Percentiles rank a stretch among this genome's conserved stretches.
phyloP scores from a whole-genome alignment of 768 basidiomycete genomes.

The Hypsizygus marmoreus region DNA sequence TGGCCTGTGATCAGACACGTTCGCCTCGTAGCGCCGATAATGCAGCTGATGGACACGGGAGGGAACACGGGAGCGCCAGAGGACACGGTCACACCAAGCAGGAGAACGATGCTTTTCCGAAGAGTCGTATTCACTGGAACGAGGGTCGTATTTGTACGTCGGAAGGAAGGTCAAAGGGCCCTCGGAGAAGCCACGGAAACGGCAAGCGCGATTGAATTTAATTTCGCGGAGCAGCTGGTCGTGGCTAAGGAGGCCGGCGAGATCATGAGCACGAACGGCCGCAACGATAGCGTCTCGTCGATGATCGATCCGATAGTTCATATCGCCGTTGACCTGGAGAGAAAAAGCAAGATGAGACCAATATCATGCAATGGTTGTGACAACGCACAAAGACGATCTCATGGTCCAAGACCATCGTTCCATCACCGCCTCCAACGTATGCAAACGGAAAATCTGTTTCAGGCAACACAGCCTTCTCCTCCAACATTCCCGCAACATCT shows the following conservation, averaged over 20 bases:
- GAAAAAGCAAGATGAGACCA: background rate
- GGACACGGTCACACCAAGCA: constrained; percentile 95
- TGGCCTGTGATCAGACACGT: constrained; percentile 90
- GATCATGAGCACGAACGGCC: constrained; percentile 67
- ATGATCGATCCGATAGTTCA: constrained; percentile 97
- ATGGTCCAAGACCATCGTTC: constrained; percentile 91
- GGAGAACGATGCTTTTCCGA: constrained; percentile 88
- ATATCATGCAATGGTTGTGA: background rate
- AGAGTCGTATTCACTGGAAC: constrained; percentile 78
- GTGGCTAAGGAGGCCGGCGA: constrained; percentile 62
- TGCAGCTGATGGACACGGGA: constrained; percentile 63
- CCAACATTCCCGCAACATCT: constrained; percentile 85
- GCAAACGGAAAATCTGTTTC: constrained; percentile 57
- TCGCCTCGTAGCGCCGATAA: constrained; percentile 83
- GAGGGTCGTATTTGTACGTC: constrained; percentile 93
- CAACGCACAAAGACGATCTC: constrained; percentile 84
- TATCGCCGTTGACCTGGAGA: constrained; percentile 80
- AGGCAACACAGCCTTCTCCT: constrained; percentile 73
- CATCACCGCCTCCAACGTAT: constrained; percentile 90
- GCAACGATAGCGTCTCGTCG: constrained; percentile 81
- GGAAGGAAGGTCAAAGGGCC: constrained; percentile 82
- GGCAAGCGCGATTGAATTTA: constrained; percentile 83
- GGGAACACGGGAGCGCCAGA: constrained; percentile 67
- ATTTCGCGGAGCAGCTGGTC: constrained; percentile 93
- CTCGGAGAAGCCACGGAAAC: constrained; percentile 82